These are phyloP conservation scores for Triticum aestivum DNA, from an alignment of 176 grass and related monocot species.

Conservation along the genomic window DNA sequence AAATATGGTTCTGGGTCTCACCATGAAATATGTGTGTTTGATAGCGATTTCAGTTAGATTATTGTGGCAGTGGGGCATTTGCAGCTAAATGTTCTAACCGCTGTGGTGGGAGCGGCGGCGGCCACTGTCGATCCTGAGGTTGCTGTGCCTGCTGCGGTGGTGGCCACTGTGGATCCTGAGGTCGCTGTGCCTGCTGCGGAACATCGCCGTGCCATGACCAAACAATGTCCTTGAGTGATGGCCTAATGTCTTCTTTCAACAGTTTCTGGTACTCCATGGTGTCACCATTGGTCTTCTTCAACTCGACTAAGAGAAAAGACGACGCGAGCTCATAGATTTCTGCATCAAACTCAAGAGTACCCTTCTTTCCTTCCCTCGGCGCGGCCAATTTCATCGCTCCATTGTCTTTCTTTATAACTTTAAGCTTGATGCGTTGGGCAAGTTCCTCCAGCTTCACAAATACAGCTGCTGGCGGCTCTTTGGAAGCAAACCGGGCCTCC, in stretches of 20 bases:
- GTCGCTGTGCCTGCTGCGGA: background rate
- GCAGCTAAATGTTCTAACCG: background rate
- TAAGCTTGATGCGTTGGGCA: slow-evolving; percentile 52
- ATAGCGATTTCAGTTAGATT: background rate
- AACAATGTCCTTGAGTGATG: slow-evolving; percentile 60
- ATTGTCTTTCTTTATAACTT: slow-evolving; percentile 57
- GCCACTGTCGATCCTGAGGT: background rate
- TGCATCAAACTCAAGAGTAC: slow-evolving; percentile 53
- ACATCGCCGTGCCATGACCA: slow-evolving; percentile 73
- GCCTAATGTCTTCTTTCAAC: slow-evolving; percentile 68
- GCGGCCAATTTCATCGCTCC: slow-evolving; percentile 59
- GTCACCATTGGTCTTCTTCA: slow-evolving; percentile 72
- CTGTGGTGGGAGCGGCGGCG: background rate
- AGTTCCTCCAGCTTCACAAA: slow-evolving; percentile 56
- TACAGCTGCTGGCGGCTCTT: slow-evolving; percentile 33
- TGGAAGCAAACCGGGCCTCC: slow-evolving; percentile 71
- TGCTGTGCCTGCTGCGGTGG: background rate
- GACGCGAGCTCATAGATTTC: slow-evolving; percentile 60
- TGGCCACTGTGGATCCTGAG: background rate
- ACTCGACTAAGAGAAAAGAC: slow-evolving; percentile 65
- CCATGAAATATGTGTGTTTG: background rate
- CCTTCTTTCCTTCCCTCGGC: slow-evolving; percentile 63
- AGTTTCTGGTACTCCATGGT: slow-evolving; percentile 76
- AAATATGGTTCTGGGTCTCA: background rate
- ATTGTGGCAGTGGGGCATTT: background rate